Percentiles rank a stretch among this genome's conserved stretches.
Conservation (phyloP, 1,139 yeast species). For the Sugiyamaella neomexicana region DNA sequence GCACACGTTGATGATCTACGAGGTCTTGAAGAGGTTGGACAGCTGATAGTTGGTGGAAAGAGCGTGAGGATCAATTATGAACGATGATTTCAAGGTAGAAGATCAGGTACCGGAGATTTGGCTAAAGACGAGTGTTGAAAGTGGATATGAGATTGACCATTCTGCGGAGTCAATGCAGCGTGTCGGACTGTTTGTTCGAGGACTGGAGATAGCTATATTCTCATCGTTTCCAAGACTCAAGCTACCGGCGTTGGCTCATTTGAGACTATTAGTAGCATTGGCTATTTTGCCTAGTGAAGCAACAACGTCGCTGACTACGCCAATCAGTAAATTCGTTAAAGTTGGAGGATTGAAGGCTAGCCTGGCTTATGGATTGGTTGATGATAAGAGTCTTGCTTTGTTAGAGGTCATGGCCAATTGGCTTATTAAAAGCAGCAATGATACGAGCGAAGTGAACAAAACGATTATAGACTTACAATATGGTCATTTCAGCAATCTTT, state of each 20-base stretch:
- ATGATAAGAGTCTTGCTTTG: background rate
- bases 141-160: constrained; percentile 20
- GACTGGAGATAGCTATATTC: constrained; percentile 6
- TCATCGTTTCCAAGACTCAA: constrained; percentile 11
- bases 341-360: constrained; percentile 9
- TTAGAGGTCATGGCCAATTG: constrained; percentile 6
- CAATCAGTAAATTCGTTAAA: background rate
- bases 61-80: background rate
- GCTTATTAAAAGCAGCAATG: background rate
- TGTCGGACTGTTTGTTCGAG: constrained; percentile 10
- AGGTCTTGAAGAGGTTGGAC: too few relatives aligned
- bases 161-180: constrained; percentile 7
- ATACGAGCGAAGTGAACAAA: background rate
- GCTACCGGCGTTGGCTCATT: constrained; percentile 13
- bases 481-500: constrained; percentile 1
- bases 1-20: background rate
- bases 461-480: background rate
- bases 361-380: constrained; percentile 1
- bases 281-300: constrained; percentile 6
- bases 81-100: background rate
- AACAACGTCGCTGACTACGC: background rate
- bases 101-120: constrained; percentile 9
- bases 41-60: too few relatives aligned
- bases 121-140: constrained; percentile 12
- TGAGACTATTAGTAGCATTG: constrained; percentile 12